These are phyloP conservation scores for Volvox reticuliferus DNA, from an alignment of 139 green algal species.

Conservation along the genomic window DNA sequence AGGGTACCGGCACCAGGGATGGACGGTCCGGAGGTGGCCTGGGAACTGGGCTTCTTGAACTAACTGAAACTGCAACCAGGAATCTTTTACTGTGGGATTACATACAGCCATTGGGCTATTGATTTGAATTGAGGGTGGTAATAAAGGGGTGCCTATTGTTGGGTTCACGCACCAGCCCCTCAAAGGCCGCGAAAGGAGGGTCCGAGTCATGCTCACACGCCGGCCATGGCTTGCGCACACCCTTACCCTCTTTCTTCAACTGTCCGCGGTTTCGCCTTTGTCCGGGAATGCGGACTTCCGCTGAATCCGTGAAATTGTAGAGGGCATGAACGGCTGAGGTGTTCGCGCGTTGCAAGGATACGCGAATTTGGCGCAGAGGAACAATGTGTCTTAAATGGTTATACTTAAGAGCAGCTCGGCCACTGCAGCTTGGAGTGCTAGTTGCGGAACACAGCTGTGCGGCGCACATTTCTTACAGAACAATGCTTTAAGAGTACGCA, in stretches of 20 bases:
- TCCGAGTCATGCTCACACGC: neutral
- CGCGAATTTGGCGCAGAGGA: neutral
- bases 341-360: neutral
- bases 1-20: too few species aligned
- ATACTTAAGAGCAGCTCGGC: neutral
- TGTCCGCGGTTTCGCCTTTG: slow-evolving; percentile 11
- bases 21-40: too few species aligned
- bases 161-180: neutral
- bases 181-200: neutral
- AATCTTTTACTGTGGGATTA: too few species aligned
- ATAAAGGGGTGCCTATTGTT: neutral
- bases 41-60: too few species aligned
- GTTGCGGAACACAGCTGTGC: neutral
- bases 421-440: neutral
- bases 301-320: slow-evolving; percentile 36
- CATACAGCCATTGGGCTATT: too few species aligned
- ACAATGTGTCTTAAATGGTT: neutral
- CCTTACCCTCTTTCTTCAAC: slow-evolving; percentile 19
- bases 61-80: too few species aligned
- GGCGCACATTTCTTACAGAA: neutral
- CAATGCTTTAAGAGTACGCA: too few species aligned
- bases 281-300: neutral
- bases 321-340: neutral
- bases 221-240: neutral
- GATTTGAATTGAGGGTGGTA: neutral